Conservation (phyloP, 2,329 filamentous ascomycete genomes). For the Alternaria novae-zelandiae region DNA sequence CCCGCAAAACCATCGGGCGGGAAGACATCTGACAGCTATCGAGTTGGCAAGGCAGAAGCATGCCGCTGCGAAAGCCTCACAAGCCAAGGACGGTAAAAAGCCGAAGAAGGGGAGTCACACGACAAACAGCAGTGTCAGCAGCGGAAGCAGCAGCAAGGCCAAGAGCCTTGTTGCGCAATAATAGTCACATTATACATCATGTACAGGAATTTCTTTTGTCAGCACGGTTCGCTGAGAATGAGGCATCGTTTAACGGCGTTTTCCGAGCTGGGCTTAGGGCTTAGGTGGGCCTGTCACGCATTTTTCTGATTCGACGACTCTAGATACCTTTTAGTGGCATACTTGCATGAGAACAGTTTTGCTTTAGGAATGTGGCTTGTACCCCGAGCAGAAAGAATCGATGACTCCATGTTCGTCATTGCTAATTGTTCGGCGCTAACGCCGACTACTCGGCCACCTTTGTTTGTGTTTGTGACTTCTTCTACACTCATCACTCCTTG, state of each 20-base stretch:
- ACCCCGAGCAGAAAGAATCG: conserved; percentile 5
- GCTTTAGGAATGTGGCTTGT: background rate
- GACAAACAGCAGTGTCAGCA: conserved; percentile 20
- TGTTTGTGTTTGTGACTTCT: background rate
- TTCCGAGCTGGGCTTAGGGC: background rate
- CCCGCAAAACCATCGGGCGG: conserved; percentile 23
- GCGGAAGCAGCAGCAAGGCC: conserved; percentile 34
- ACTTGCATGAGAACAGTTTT: conserved; percentile 6
- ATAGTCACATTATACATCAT: background rate
- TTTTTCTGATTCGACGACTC: conserved; percentile 31
- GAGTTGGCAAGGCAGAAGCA: conserved; percentile 65
- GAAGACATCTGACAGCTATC: conserved; percentile 50
- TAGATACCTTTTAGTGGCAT: conserved; percentile 36
- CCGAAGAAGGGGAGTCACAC: conserved; percentile 23
- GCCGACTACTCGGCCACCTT: conserved; percentile 7
- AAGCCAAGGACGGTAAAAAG: conserved; percentile 39
- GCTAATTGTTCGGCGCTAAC: conserved; percentile 10
- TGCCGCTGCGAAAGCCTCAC: conserved; percentile 54
- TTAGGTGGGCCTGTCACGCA: conserved; percentile 12
- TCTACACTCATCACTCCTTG: background rate
- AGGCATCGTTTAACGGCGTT: conserved; percentile 27
- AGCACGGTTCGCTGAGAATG: conserved; percentile 18
- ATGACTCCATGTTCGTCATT: conserved; percentile 18
- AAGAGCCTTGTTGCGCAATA: conserved; percentile 34
- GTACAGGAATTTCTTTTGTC: conserved; percentile 11